Conservation (phyloP, 768 basidiomycete genomes). For the Chalciporus sphaerocephalus region DNA sequence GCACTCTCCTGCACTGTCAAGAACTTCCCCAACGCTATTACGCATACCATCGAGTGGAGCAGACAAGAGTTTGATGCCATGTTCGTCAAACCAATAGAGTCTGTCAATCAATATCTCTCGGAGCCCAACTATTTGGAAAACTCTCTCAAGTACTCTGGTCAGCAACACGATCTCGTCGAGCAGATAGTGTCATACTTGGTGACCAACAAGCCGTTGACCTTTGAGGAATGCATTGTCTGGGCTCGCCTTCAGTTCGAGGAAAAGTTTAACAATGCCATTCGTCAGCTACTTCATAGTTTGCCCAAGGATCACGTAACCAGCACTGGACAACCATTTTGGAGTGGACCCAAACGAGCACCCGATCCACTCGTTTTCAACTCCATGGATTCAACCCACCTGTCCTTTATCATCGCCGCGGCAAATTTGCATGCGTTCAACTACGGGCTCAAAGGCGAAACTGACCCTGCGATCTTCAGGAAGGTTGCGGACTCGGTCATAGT, state of each 20-base stretch:
- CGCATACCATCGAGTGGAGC: constrained; percentile 99
- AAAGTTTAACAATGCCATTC: constrained; percentile 89
- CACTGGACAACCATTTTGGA: constrained; percentile 97
- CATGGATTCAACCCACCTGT: constrained; percentile 75
- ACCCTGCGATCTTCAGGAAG: constrained; percentile 76
- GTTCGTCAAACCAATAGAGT: constrained; percentile 91
- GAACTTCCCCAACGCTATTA: constrained; percentile 97
- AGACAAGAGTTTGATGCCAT: constrained; percentile 87
- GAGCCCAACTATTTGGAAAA: constrained; percentile 94
- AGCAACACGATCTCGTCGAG: constrained; percentile 83
- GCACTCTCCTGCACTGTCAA: constrained; percentile 96
- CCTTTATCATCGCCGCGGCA: constrained; percentile 88
- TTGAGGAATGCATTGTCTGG: constrained; percentile 98
- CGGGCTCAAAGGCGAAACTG: constrained; percentile 85
- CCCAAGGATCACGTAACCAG: constrained; percentile 92
- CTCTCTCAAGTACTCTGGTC: constrained; percentile 85
- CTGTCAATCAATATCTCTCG: constrained; percentile 93
- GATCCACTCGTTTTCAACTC: constrained; percentile 85
- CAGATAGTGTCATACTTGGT: constrained; percentile 89
- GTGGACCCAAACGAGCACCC: constrained; percentile 95
- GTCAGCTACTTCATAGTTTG: constrained; percentile 87
- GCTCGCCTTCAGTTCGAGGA: constrained; percentile 93
- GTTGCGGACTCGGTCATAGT: constrained; percentile 79
- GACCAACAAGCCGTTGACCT: constrained; percentile 87
- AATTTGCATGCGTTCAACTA: constrained; percentile 99